Conservation (phyloP, 2,329 filamentous ascomycete species). For the Penicillium griseofulvum region DNA sequence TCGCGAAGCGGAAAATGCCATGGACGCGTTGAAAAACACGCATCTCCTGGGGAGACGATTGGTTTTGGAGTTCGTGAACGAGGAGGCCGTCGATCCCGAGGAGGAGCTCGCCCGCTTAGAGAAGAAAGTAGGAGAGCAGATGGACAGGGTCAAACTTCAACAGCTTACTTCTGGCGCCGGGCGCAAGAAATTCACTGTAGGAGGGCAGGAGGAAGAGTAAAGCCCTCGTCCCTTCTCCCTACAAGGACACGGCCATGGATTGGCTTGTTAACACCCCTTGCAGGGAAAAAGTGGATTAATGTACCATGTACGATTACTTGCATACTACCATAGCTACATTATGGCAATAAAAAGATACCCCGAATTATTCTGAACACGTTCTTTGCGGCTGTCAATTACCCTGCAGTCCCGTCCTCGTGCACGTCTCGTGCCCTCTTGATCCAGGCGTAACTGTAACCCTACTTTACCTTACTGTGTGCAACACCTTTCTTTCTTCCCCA, state of each 20-base stretch:
- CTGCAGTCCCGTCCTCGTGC: conserved; percentile 24
- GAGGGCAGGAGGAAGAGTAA: conserved; percentile 61
- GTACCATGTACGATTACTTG: conserved; percentile 28
- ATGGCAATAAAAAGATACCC: conserved; percentile 26
- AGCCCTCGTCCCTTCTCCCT: conserved; percentile 33
- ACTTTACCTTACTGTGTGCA: conserved; percentile 17
- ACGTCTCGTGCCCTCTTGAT: conserved; percentile 31
- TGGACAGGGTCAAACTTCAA: conserved; percentile 86
- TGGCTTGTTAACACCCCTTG: conserved; percentile 34
- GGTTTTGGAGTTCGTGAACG: conserved; percentile 87
- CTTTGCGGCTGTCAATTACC: conserved; percentile 32
- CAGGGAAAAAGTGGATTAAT: conserved; percentile 25
- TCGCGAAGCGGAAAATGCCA: conserved; percentile 84
- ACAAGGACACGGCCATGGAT: conserved; percentile 28
- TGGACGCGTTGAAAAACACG: conserved; percentile 86
- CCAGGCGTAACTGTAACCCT: conserved; percentile 19
- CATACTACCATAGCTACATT: conserved; percentile 21
- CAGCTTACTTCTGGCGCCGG: conserved; percentile 73
- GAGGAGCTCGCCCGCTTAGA: conserved; percentile 97
- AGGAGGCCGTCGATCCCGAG: conserved; percentile 85
- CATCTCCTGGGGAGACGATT: conserved; percentile 87
- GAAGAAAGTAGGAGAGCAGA: conserved; percentile 86
- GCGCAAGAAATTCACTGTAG: conserved; percentile 84
- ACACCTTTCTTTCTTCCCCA: conserved; percentile 16
- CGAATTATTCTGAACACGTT: conserved; percentile 32